Evolutionary conservation across 192 early-diverging fungal genomes (phyloP).

Genomic region (Linnemannia hyalina): DNA sequence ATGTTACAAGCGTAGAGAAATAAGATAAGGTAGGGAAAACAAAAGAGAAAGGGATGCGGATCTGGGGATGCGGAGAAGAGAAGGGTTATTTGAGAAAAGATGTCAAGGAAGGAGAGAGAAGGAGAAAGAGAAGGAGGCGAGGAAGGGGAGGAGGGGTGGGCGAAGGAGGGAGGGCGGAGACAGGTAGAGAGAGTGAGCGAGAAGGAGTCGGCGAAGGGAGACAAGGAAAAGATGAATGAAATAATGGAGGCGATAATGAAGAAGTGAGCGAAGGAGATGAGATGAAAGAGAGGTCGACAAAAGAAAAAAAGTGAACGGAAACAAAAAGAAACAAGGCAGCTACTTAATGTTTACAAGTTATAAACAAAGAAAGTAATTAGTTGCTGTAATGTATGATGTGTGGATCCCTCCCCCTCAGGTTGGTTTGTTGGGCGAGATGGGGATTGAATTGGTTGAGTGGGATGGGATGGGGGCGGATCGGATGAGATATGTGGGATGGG

Average conservation of each 20-base stretch:
- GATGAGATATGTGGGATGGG: not conserved
- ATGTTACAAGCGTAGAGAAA: not conserved
- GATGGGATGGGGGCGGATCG: not conserved
- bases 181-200: not conserved
- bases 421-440: constrained; percentile 13
- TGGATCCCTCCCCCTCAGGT: not conserved
- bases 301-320: not conserved
- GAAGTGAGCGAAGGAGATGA: not conserved
- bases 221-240: not conserved
- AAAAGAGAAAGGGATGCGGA: not conserved
- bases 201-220: not conserved
- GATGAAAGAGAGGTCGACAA: not conserved
- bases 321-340: not conserved
- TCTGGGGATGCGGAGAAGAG: not conserved
- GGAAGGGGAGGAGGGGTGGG: not conserved
- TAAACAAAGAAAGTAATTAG: not conserved
- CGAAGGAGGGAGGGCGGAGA: not conserved
- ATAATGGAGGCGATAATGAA: not conserved
- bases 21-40: not conserved
- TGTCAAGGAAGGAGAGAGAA: not conserved
- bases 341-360: not conserved
- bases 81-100: not conserved
- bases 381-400: not conserved
- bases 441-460: not conserved
- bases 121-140: not conserved